Evolutionary conservation across 352 stramenopile genomes (phyloP), one percentile per base, ranked within the genome.

Genomic region (Globisporangium nunn): DNA sequence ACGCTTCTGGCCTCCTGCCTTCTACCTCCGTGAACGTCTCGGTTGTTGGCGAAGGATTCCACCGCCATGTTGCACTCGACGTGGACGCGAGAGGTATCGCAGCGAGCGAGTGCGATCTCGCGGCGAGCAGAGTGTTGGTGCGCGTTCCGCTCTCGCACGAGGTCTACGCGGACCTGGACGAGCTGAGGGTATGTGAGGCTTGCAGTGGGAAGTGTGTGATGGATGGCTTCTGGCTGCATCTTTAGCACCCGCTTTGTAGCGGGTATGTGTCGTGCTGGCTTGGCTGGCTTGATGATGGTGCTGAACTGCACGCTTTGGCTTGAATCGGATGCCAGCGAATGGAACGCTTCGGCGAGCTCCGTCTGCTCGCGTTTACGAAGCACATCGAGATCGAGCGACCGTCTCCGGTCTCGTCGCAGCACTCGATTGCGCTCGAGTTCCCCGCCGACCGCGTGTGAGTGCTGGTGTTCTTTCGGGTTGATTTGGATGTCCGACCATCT

Each of bases 371-470:
- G 14, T 81, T 78, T 50, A 51, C 65, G 6, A 85, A 85, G 44
- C 71, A 87, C 61, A 85, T 87, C 40, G 76, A 87, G 50, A 87
- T 87, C 15, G 76, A 87, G 45, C 74, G 74, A 6, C 76, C 76
- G 14, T 72, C 76, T 8, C 46, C 74, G 6, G 63, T 87, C 52
- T 85, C 74, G 0, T 64, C 72, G 17, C 76, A 85, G 52, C 72
- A 87, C 54, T 59, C 72, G 6, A 67, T 87, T 54, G 71, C 68
- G 3, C 63, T 87, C 18, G 58, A 68, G 37, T 75, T 87, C 57
- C 48, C 53, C 14, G 58, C 81, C 71, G 81, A 56, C 31, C 4
- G 31, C 33, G 73, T 71, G 11, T 6, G 10, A 17, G 18, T 63
- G 28, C 17, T 47, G 28, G 41, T 46, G 48, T 35, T 52, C 28